Conservation (phyloP, 148 eudicot species). For the Euryodendron excelsum region DNA sequence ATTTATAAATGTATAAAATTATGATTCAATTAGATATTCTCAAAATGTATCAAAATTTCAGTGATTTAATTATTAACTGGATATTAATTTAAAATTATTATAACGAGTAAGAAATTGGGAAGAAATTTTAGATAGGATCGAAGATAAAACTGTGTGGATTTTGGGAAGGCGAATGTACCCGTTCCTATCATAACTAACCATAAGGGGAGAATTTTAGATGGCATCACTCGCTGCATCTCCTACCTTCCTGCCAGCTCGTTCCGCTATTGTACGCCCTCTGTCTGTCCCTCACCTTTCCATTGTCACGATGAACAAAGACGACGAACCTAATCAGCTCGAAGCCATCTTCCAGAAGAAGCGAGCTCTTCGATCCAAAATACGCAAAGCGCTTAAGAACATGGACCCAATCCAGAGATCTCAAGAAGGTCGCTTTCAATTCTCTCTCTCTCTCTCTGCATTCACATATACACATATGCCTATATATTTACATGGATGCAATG, state of each 20-base stretch:
- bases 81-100: no score
- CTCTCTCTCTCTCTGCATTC: neutral
- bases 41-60: no score
- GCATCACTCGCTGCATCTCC: neutral
- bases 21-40: no score
- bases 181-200: no score
- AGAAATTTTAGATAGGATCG: no score
- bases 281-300: slow-evolving; percentile 3
- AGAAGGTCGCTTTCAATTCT: slow-evolving; percentile 13
- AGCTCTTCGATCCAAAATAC: slow-evolving; percentile 20
- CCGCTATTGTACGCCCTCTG: neutral
- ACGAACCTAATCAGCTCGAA: slow-evolving; percentile 12
- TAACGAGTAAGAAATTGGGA: no score
- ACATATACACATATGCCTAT: no score
- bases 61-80: no score
- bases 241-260: neutral
- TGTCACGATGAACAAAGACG: slow-evolving; percentile 12
- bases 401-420: slow-evolving; percentile 24
- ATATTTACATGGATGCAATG: neutral
- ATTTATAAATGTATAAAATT: no score
- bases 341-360: slow-evolving; percentile 28
- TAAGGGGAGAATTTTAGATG: no score
- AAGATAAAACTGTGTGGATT: no score
- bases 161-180: no score
- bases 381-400: slow-evolving; percentile 22